Conservation (phyloP, 1,284 basidiomycete species). For the Irpex sp. region DNA sequence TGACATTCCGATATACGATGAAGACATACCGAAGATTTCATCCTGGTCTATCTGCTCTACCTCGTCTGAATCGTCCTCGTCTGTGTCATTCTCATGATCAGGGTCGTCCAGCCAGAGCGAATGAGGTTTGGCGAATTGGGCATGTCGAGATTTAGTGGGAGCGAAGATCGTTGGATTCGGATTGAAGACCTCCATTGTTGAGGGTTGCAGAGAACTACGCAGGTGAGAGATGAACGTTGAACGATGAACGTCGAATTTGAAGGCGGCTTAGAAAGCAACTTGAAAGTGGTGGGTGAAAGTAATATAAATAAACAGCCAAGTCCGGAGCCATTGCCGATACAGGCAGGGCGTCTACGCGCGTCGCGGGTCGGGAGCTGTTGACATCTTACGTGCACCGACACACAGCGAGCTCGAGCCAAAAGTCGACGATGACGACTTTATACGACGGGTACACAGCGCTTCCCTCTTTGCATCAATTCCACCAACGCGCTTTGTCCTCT, state of each 20-base stretch:
- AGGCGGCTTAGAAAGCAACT: neutral
- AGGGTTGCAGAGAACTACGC: neutral
- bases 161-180: conserved; percentile 35
- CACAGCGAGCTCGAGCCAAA: neutral
- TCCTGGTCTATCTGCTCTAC: conserved; percentile 47
- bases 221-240: neutral
- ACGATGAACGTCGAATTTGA: too few relatives aligned
- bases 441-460: neutral
- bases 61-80: conserved; percentile 25
- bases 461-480: neutral
- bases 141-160: conserved; percentile 22
- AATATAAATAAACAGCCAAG: neutral
- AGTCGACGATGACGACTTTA: neutral
- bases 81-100: conserved; percentile 22
- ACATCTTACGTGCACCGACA: neutral
- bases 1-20: neutral
- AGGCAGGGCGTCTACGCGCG: neutral
- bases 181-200: conserved; percentile 33
- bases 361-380: neutral
- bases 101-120: conserved; percentile 33
- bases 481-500: neutral
- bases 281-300: neutral
- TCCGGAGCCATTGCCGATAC: neutral
- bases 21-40: conserved; percentile 48
- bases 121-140: conserved; percentile 20